Base-by-base conservation (phyloP, 192 early-diverging fungal species). In the Borealophlyctis nickersoniae region DNA sequence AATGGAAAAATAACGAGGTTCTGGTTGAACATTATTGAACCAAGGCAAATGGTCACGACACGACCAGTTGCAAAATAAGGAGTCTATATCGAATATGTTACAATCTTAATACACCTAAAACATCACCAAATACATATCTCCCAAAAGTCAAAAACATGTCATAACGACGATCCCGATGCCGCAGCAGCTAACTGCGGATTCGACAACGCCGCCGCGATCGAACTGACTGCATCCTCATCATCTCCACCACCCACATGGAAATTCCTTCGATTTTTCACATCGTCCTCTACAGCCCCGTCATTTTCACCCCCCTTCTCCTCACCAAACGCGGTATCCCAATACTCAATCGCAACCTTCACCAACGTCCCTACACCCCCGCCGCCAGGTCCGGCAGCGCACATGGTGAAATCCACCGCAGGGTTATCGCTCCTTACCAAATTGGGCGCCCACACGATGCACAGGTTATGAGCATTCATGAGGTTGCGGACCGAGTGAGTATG, bases 391-490 rank as follows among this genome's bases (percentile, higher is more conserved):
- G 65, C 56, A 7, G 72, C 72, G 45, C 75, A 77, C 69, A 81
- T 81, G 31, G 58, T 63, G 23, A 81, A 63, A 57, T 81, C 80
- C 35, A 66, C 66, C 34, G 77, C 36, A 0, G 80, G 80, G 55
- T 75, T 77, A 0, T 66, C 72, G 50, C 74, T 70, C 7, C 58
- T 24, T 1, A 94, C 84, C 65, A 98, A 78, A 62, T 94, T 98
- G 4, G 93, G 93, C 3, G 91, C 79, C 83, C 92, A 91, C 1
- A 94, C 89, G 13, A 93, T 84, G 0, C 91, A 88, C 49, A 95
- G 74, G 70, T 91, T 92, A 32, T 77, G 74, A 2, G 88, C 62
- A 1, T 88, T 92, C 95, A 98, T 98, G 59, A 86, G 79, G 81
- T 95, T 98, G 0, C 66, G 63, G 36, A 72, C 65, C 23, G 83